Evolutionary conservation across 202 grass and related monocot genomes (phyloP).

Genomic region (Carex sylvatica): DNA sequence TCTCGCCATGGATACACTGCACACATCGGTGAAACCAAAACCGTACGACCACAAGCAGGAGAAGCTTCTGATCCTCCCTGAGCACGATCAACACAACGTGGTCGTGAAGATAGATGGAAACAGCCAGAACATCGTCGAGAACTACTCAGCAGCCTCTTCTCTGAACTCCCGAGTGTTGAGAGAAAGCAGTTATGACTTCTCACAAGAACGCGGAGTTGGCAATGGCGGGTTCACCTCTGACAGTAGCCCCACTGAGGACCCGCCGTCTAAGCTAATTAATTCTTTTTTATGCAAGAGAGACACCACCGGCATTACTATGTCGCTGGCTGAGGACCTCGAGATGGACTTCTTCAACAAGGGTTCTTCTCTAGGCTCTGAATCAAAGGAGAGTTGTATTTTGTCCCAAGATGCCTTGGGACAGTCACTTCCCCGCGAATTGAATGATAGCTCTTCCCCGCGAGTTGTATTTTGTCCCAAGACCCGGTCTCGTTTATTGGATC

Average conservation of each 20-base stretch:
- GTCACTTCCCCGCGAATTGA: not conserved
- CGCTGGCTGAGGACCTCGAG: constrained; percentile 64
- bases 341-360: constrained; percentile 42
- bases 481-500: constrained; percentile 68
- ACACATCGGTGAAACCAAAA: constrained; percentile 29
- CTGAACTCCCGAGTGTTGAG: constrained; percentile 46
- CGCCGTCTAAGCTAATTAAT: constrained; percentile 63
- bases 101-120: constrained; percentile 69
- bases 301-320: constrained; percentile 44
- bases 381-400: constrained; percentile 55
- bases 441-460: no score
- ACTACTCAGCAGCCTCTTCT: constrained; percentile 8
- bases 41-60: constrained; percentile 34
- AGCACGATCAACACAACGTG: constrained; percentile 30
- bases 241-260: constrained; percentile 58
- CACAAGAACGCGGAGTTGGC: constrained; percentile 21
- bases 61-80: constrained; percentile 13
- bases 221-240: constrained; percentile 38
- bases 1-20: constrained; percentile 23
- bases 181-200: constrained; percentile 66
- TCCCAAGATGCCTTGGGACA: constrained; percentile 42
- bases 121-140: constrained; percentile 25
- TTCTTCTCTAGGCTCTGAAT: constrained; percentile 14
- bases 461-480: no score
- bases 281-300: constrained; percentile 68